Conservation (phyloP, 345 rosid genomes). For the Punica granatum region DNA sequence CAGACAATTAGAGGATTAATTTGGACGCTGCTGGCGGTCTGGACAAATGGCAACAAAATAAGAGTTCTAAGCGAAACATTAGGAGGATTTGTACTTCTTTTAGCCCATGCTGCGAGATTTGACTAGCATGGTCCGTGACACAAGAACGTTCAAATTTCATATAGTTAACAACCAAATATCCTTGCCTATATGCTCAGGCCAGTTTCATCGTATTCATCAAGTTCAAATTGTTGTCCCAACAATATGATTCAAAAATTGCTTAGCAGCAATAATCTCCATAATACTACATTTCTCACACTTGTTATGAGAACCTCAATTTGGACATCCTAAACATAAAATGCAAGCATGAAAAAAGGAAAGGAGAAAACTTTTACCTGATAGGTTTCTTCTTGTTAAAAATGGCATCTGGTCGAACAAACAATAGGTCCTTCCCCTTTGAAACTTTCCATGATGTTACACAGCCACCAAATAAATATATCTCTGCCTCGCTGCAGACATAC, state of each 20-base stretch:
- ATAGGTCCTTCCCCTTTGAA: slow-evolving; percentile 65
- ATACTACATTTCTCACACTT: neutral
- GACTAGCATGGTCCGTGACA: neutral
- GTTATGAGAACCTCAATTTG: neutral
- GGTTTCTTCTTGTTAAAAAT: slow-evolving; percentile 88
- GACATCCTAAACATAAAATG: slow-evolving; percentile 2
- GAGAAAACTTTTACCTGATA: slow-evolving; percentile 41
- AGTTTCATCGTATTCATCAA: neutral
- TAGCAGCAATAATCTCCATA: neutral
- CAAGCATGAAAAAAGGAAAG: neutral
- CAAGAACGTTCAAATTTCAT: neutral
- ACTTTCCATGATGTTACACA: slow-evolving; percentile 89
- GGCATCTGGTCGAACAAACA: slow-evolving; percentile 93
- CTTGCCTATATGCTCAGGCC: neutral
- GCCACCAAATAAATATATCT: slow-evolving; percentile 81
- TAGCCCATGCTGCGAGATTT: neutral
- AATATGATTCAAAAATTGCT: neutral
- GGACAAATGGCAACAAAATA: neutral
- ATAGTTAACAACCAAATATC: neutral
- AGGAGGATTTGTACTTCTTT: neutral
- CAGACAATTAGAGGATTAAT: neutral
- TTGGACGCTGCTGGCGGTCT: neutral
- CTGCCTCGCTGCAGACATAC: slow-evolving; percentile 56
- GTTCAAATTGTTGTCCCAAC: neutral
- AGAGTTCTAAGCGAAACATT: neutral